Percentiles rank a stretch among this genome's conserved stretches.
Evolutionary conservation across 108 stramenopile species (phyloP).

Genomic region (Phaeodactylum tricornutum): DNA sequence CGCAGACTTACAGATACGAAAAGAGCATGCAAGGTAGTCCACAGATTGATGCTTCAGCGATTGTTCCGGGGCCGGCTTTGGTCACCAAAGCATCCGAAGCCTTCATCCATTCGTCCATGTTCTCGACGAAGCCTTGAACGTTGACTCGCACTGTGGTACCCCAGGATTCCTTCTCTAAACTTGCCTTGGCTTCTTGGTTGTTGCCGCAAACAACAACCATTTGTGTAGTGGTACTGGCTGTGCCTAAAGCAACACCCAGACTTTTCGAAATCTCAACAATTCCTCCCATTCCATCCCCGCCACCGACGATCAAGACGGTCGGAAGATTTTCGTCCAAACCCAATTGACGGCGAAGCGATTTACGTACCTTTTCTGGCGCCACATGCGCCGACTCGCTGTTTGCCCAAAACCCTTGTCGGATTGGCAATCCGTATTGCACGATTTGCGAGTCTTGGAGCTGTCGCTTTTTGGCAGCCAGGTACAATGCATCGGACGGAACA

Average conservation of each 20-base stretch:
- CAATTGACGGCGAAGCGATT: constrained; percentile 38
- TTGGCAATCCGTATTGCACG: constrained; percentile 87
- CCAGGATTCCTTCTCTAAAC: constrained; percentile 35
- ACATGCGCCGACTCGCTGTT: background rate
- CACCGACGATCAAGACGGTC: constrained; percentile 87
- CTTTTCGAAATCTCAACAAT: constrained; percentile 72
- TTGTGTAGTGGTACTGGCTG: constrained; percentile 25
- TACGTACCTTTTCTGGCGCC: background rate
- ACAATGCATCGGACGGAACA: constrained; percentile 80
- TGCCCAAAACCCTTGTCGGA: constrained; percentile 81
- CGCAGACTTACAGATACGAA: constrained; percentile 64
- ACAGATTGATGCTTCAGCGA: constrained; percentile 90
- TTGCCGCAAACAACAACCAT: constrained; percentile 96
- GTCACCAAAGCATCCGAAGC: constrained; percentile 80
- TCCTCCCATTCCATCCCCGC: constrained; percentile 94
- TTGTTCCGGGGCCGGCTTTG: constrained; percentile 94
- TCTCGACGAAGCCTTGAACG: constrained; percentile 84
- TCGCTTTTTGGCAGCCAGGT: constrained; percentile 45
- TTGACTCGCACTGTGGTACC: constrained; percentile 38
- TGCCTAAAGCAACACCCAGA: constrained; percentile 45
- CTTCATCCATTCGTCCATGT: constrained; percentile 96
- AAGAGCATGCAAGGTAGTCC: constrained; percentile 91
- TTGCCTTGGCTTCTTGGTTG: constrained; percentile 58
- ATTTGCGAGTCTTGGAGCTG: constrained; percentile 46
- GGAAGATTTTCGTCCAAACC: constrained; percentile 56